These are phyloP conservation scores for Plectranthus barbatus DNA, from an alignment of 257 asterid species.

Conservation along the genomic window DNA sequence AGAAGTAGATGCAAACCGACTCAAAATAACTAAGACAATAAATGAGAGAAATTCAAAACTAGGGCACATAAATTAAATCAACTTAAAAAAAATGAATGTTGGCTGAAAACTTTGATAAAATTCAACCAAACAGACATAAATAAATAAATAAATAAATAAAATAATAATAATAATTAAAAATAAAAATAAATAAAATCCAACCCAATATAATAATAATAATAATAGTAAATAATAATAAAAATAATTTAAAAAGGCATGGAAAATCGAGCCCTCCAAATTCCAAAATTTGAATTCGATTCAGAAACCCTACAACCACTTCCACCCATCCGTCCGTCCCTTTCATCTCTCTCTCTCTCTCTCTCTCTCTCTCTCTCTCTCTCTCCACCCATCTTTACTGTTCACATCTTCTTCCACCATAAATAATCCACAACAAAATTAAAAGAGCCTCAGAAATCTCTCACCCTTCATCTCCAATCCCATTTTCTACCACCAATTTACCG, in stretches of 20 bases:
- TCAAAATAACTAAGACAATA: too few relatives aligned
- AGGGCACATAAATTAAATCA: too few relatives aligned
- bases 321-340: neutral
- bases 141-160: too few relatives aligned
- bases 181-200: too few relatives aligned
- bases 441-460: slow-evolving; percentile 9
- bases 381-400: slow-evolving; percentile 5
- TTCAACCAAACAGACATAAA: too few relatives aligned
- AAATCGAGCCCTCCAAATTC: slow-evolving; percentile 26
- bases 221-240: too few relatives aligned
- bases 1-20: too few relatives aligned
- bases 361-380: neutral
- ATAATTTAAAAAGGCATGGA: neutral
- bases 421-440: neutral
- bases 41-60: neutral
- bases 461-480: slow-evolving; percentile 30
- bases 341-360: slow-evolving; percentile 4
- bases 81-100: too few relatives aligned
- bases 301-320: slow-evolving; percentile 14
- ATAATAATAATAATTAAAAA: too few relatives aligned
- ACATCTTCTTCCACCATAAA: slow-evolving; percentile 16
- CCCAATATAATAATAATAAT: too few relatives aligned
- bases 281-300: slow-evolving; percentile 31
- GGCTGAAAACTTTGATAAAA: too few relatives aligned
- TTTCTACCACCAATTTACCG: neutral